Conservation (phyloP, 495 filamentous ascomycete species). For the Aspergillus campestris region DNA sequence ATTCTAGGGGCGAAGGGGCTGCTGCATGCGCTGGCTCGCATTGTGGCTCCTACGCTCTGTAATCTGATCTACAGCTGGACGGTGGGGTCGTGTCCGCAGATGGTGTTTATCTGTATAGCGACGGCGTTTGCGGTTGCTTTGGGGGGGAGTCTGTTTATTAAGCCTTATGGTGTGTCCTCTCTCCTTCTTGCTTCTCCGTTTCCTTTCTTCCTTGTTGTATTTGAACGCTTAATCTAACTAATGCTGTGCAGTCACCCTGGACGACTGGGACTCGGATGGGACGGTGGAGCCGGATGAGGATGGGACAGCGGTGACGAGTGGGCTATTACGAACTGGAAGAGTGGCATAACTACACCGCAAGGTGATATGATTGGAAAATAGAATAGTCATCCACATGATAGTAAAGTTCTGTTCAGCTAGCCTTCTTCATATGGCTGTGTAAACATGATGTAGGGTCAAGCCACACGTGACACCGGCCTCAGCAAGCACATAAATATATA, state of each 20-base stretch:
- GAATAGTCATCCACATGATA: too few relatives aligned
- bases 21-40: slow-evolving; percentile 71
- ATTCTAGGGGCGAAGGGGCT: slow-evolving; percentile 81
- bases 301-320: slow-evolving; percentile 2
- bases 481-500: too few relatives aligned
- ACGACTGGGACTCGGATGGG: slow-evolving; percentile 7
- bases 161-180: slow-evolving; percentile 57
- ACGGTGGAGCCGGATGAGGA: not conserved
- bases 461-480: too few relatives aligned
- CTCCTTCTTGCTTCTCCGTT: not conserved
- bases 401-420: too few relatives aligned
- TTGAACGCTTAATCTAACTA: not conserved
- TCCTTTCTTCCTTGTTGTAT: not conserved
- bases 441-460: too few relatives aligned
- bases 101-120: slow-evolving; percentile 70
- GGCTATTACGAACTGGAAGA: not conserved
- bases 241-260: not conserved
- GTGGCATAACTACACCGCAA: too few relatives aligned
- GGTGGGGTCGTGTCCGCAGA: slow-evolving; percentile 65
- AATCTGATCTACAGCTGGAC: slow-evolving; percentile 79
- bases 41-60: slow-evolving; percentile 72
- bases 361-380: too few relatives aligned
- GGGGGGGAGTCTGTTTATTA: slow-evolving; percentile 57
- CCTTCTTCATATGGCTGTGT: too few relatives aligned
- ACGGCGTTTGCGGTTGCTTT: slow-evolving; percentile 59